These are phyloP conservation scores for Fraxinus sp. DNA, from an alignment of 305 asterid genomes.

Conservation along the genomic window DNA sequence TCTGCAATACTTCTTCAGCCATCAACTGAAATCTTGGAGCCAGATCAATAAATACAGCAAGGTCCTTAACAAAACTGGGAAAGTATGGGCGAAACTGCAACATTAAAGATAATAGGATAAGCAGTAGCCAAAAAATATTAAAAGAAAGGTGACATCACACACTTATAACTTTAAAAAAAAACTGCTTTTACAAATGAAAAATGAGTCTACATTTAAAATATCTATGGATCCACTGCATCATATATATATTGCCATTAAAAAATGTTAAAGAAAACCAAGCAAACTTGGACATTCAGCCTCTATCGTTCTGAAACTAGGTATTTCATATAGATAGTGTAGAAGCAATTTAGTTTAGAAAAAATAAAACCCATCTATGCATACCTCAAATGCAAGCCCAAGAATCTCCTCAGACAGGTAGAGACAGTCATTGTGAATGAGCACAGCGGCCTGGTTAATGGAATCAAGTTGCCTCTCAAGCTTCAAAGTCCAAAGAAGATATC, in stretches of 20 bases:
- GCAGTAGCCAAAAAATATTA: not conserved
- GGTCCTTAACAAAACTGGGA: slow-evolving; percentile 70
- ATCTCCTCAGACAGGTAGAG: slow-evolving; percentile 87
- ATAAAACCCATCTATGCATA: slow-evolving; percentile 28
- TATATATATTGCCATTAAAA: not conserved
- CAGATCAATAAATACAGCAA: slow-evolving; percentile 80
- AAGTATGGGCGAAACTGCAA: slow-evolving; percentile 88
- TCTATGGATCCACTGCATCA: not conserved
- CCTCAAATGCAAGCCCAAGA: slow-evolving; percentile 96
- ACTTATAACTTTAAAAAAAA: not conserved
- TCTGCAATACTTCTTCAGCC: slow-evolving; percentile 78
- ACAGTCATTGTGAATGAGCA: slow-evolving; percentile 91
- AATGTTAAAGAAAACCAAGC: not conserved
- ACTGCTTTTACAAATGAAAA: not conserved
- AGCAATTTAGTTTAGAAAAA: slow-evolving; percentile 10
- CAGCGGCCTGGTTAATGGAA: slow-evolving; percentile 82
- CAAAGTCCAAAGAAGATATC: slow-evolving; percentile 37
- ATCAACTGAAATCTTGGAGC: slow-evolving; percentile 81
- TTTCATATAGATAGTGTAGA: not conserved
- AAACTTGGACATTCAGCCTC: not conserved
- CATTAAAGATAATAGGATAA: slow-evolving; percentile 21
- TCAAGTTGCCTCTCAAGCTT: slow-evolving; percentile 91
- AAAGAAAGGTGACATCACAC: slow-evolving; percentile 7
- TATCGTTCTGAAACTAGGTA: not conserved
- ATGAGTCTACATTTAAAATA: not conserved